Percentiles rank a stretch among this genome's conserved stretches.
phyloP scores from a whole-genome alignment of 768 basidiomycete species.

The Boletus tylopilopsis region DNA sequence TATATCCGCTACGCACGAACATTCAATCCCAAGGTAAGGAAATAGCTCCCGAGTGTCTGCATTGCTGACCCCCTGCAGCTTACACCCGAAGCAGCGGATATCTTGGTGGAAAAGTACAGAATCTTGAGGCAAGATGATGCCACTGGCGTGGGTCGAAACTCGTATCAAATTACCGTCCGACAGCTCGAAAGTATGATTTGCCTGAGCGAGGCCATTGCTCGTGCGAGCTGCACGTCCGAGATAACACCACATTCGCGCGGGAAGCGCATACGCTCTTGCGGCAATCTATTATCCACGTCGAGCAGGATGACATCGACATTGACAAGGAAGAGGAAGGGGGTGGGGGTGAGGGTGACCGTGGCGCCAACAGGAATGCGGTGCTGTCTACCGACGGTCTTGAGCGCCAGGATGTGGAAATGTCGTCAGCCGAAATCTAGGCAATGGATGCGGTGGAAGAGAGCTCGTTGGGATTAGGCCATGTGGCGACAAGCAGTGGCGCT shows the following conservation, averaged over 20 bases:
- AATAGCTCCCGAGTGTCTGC: too few relatives aligned
- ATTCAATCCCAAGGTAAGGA: too few relatives aligned
- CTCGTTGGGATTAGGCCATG: constrained; percentile 37
- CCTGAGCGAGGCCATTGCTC: constrained; percentile 96
- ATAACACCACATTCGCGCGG: constrained; percentile 89
- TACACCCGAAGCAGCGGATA: constrained; percentile 86
- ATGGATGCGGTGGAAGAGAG: constrained; percentile 48
- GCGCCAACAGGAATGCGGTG: constrained; percentile 32
- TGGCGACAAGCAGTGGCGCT: constrained; percentile 33
- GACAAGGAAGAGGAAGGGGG: constrained; percentile 92
- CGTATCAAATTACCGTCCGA: constrained; percentile 96
- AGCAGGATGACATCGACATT: constrained; percentile 97
- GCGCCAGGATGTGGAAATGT: constrained; percentile 62
- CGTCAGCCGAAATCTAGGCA: constrained; percentile 56
- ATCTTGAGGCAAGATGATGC: constrained; percentile 92
- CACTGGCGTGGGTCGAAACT: constrained; percentile 90
- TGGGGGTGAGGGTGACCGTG: constrained; percentile 51
- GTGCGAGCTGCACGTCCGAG: constrained; percentile 96
- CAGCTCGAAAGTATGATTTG: constrained; percentile 99
- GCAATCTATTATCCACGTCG: constrained; percentile 98
- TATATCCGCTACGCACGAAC: too few relatives aligned
- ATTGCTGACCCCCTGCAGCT: constrained; percentile 89
- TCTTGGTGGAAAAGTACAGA: constrained; percentile 94
- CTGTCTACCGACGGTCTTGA: constrained; percentile 39
- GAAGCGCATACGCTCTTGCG: constrained; percentile 92